Evolutionary conservation across 1,284 basidiomycete species (phyloP).

Genomic region (Heliocybe sulcata): DNA sequence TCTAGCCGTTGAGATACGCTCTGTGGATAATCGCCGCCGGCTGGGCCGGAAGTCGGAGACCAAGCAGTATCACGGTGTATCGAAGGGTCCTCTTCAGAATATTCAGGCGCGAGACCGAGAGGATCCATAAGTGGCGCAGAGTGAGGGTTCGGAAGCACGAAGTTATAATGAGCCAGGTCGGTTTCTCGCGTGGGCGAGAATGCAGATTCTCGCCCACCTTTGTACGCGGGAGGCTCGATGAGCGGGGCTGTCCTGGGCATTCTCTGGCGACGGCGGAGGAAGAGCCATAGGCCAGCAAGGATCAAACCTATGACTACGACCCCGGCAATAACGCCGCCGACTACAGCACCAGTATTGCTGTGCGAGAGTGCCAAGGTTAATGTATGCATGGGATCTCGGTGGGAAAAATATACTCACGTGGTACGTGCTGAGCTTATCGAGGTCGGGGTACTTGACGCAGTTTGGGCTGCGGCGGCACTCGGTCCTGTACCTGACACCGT

Average conservation of each 20-base stretch:
- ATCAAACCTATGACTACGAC: not conserved
- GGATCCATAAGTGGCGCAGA: not conserved
- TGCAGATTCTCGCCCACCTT: not conserved
- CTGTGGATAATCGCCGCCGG: not conserved
- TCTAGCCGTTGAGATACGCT: not conserved
- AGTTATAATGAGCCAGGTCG: not conserved
- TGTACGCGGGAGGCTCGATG: not conserved
- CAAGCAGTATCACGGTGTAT: not conserved
- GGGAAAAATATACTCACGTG: no score
- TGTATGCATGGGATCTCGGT: no score
- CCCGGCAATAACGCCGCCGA: not conserved
- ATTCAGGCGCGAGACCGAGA: not conserved
- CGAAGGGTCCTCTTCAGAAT: not conserved
- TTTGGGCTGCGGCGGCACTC: no score
- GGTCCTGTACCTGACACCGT: no score
- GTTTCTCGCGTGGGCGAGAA: not conserved
- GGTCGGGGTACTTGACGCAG: no score
- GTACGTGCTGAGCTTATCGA: no score
- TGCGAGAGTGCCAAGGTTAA: no score
- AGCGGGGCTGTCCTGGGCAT: not conserved
- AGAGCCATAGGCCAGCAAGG: not conserved
- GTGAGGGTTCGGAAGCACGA: not conserved
- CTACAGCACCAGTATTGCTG: not conserved
- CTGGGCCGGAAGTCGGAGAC: not conserved
- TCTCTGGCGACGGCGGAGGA: not conserved